Conservation (phyloP, 805 yeast genomes). For the Candida hungchunana region DNA sequence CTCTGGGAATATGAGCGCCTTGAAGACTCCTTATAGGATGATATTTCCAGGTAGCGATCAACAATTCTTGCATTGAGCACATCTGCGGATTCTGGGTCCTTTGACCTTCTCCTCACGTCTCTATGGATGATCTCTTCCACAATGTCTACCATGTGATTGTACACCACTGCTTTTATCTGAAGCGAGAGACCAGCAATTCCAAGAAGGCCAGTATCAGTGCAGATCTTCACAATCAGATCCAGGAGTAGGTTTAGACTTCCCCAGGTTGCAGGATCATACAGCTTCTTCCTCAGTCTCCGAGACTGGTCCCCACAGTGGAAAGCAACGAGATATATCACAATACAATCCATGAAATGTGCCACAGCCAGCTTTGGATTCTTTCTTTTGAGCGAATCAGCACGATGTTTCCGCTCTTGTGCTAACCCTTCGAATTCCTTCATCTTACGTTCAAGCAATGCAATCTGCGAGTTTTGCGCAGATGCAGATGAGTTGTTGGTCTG, state of each 20-base stretch:
- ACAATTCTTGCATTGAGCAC: slow-evolving; percentile 4
- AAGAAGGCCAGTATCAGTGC: slow-evolving; percentile 1
- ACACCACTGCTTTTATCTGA: slow-evolving; percentile 17
- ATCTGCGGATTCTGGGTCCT: not conserved
- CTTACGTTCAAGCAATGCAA: not conserved
- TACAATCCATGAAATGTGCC: slow-evolving; percentile 16
- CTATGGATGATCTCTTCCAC: slow-evolving; percentile 11
- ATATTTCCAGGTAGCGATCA: slow-evolving; percentile 4
- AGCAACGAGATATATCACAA: slow-evolving; percentile 20
- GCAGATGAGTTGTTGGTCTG: not conserved
- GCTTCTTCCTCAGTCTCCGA: slow-evolving; percentile 12
- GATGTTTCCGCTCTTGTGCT: slow-evolving; percentile 18
- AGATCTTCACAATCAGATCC: slow-evolving; percentile 10
- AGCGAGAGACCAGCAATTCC: slow-evolving; percentile 16
- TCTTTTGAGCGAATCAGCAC: slow-evolving; percentile 14
- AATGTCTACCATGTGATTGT: slow-evolving; percentile 15
- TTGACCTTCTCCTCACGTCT: slow-evolving; percentile 6
- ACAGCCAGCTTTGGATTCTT: slow-evolving; percentile 8
- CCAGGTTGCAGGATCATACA: slow-evolving; percentile 17
- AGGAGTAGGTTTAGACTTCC: slow-evolving; percentile 14
- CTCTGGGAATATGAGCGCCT: slow-evolving; percentile 6
- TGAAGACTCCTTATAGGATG: slow-evolving; percentile 11
- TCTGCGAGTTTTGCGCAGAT: not conserved
- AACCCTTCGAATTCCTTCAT: slow-evolving; percentile 4
- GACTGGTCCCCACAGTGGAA: slow-evolving; percentile 22